Percentiles rank a stretch among this genome's conserved stretches.
Evolutionary conservation across 305 asterid genomes (phyloP).

Genomic region (Fraxinus dipetala): DNA sequence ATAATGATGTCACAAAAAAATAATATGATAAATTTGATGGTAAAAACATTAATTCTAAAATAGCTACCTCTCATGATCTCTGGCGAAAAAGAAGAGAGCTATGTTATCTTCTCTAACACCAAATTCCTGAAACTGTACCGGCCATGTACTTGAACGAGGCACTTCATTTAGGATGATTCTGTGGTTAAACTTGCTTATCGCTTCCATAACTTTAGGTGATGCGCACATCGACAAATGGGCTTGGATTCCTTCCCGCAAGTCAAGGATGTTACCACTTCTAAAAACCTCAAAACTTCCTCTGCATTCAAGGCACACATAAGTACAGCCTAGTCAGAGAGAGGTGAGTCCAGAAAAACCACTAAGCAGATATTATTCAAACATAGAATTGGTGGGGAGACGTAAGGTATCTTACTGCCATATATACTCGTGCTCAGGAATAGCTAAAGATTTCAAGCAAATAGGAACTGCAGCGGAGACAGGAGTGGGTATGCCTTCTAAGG

Average conservation of each 20-base stretch:
- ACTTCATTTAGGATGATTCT: conserved; percentile 63
- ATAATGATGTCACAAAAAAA: not conserved
- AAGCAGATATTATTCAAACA: conserved; percentile 14
- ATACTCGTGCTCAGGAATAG: conserved; percentile 68
- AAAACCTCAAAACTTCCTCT: conserved; percentile 81
- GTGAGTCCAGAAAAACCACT: conserved; percentile 8
- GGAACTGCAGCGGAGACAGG: conserved; percentile 34
- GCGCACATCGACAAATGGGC: conserved; percentile 81
- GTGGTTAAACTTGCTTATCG: conserved; percentile 56
- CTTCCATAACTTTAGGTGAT: conserved; percentile 65
- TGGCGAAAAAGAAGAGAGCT: conserved; percentile 85
- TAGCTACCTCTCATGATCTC: conserved; percentile 68
- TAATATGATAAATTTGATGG: conserved; percentile 11
- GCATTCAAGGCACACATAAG: conserved; percentile 31
- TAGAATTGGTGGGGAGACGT: conserved; percentile 19
- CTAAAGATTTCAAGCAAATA: conserved; percentile 40
- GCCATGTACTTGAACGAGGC: conserved; percentile 84
- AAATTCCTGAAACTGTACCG: conserved; percentile 73
- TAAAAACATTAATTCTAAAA: conserved; percentile 7
- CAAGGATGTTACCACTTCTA: conserved; percentile 47
- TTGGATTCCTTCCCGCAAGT: conserved; percentile 71
- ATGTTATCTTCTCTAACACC: conserved; percentile 79
- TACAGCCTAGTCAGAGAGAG: conserved; percentile 11
- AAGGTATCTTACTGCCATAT: conserved; percentile 79
- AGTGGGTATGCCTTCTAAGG: conserved; percentile 33